phyloP scores from a whole-genome alignment of 805 yeast genomes.

The Cyberlindnera lachancei region DNA sequence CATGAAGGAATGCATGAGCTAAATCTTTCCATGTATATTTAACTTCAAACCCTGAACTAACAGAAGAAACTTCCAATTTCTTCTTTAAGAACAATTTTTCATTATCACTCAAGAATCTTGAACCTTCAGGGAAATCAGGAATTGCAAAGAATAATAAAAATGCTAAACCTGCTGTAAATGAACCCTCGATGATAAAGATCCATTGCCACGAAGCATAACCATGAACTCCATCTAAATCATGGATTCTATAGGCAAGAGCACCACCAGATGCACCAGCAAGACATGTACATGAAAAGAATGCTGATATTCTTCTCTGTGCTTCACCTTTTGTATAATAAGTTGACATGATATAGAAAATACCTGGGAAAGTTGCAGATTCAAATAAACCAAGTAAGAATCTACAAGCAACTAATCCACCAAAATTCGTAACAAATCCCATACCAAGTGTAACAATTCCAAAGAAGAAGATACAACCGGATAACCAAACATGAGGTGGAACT shows the following conservation, averaged over 20 bases:
- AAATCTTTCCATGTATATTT: constrained; percentile 26
- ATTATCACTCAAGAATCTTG: constrained; percentile 32
- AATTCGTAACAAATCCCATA: constrained; percentile 35
- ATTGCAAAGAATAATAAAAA: constrained; percentile 31
- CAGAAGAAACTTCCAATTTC: constrained; percentile 31
- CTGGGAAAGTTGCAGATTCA: constrained; percentile 48
- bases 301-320: constrained; percentile 39
- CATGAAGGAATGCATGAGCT: constrained; percentile 36
- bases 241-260: constrained; percentile 39
- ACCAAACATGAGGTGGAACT: constrained; percentile 32
- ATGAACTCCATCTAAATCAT: constrained; percentile 37
- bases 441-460: constrained; percentile 38
- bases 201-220: constrained; percentile 41
- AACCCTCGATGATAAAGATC: constrained; percentile 45
- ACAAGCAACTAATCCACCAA: constrained; percentile 39
- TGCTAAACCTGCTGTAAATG: constrained; percentile 33
- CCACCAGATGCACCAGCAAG: constrained; percentile 54
- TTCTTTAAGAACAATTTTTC: constrained; percentile 31
- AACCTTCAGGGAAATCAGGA: constrained; percentile 36
- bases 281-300: constrained; percentile 45
- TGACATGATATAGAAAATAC: constrained; percentile 39
- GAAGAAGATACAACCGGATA: constrained; percentile 25
- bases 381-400: constrained; percentile 46
- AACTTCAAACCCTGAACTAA: constrained; percentile 30
- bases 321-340: constrained; percentile 42